Conservation (phyloP, 2,329 filamentous ascomycete genomes). For the Neonectria neomacrospora region DNA sequence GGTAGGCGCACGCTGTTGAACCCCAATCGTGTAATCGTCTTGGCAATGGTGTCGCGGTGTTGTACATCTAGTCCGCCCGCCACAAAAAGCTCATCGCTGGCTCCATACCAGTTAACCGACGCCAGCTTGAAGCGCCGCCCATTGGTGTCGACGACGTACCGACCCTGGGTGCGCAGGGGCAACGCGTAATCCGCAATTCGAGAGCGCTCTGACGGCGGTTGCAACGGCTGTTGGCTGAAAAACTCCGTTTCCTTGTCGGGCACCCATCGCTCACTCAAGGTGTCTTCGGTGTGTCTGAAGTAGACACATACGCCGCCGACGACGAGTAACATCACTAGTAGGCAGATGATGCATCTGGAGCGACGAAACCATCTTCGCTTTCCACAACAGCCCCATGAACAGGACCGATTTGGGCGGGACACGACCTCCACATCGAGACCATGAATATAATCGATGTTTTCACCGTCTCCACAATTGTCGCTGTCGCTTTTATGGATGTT, state of each 20-base stretch:
- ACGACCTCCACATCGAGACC: conserved; percentile 17
- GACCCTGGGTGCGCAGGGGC: conserved; percentile 68
- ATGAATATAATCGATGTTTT: conserved; percentile 3
- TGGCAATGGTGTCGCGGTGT: conserved; percentile 70
- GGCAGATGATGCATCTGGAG: conserved; percentile 47
- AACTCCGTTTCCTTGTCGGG: conserved; percentile 59
- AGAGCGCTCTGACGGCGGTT: conserved; percentile 54
- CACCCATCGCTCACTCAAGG: conserved; percentile 58
- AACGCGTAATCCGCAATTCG: conserved; percentile 62
- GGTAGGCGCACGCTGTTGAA: conserved; percentile 78
- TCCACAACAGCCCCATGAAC: background rate
- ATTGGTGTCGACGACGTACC: conserved; percentile 68
- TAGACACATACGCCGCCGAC: conserved; percentile 51
- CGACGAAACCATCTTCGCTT: conserved; percentile 25
- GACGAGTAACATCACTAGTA: conserved; percentile 48
- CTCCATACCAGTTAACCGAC: conserved; percentile 78
- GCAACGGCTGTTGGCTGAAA: conserved; percentile 62
- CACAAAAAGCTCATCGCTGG: conserved; percentile 73
- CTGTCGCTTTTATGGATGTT: background rate
- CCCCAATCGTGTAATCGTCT: conserved; percentile 68
- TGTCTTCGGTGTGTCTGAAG: conserved; percentile 58
- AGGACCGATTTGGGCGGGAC: conserved; percentile 8
- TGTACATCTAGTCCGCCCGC: conserved; percentile 71
- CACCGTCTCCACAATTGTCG: background rate
- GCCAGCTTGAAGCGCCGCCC: conserved; percentile 70